These are phyloP conservation scores for Fraxinus albicans DNA, from an alignment of 305 asterid genomes.

Conservation along the genomic window DNA sequence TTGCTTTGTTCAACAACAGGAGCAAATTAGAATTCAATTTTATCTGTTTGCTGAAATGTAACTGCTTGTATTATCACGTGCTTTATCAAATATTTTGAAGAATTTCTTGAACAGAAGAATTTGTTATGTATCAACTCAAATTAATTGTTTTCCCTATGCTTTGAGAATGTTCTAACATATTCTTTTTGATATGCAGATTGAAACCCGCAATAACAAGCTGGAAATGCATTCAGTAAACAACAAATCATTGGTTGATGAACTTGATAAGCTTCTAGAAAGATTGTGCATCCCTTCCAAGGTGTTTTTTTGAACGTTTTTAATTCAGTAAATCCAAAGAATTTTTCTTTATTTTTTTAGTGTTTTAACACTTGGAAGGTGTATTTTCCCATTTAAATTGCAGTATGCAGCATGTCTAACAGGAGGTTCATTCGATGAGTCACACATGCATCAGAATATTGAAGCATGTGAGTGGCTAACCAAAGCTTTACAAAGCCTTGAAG, in stretches of 20 bases:
- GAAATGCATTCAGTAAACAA: slow-evolving; percentile 98
- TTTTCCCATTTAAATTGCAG: slow-evolving; percentile 45
- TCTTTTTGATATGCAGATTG: slow-evolving; percentile 65
- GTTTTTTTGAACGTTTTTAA: slow-evolving; percentile 4
- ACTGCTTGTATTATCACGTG: neutral
- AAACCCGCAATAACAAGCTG: slow-evolving; percentile 91
- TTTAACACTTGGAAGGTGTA: neutral
- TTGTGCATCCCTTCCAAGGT: slow-evolving; percentile 90
- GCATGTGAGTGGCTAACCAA: slow-evolving; percentile 96
- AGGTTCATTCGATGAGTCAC: slow-evolving; percentile 92
- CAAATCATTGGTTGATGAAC: slow-evolving; percentile 80
- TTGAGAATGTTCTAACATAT: slow-evolving; percentile 26
- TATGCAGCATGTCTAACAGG: slow-evolving; percentile 73
- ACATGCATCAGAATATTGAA: slow-evolving; percentile 90
- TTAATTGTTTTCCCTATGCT: slow-evolving; percentile 18
- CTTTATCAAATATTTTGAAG: slow-evolving; percentile 10
- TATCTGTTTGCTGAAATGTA: neutral
- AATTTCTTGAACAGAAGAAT: neutral
- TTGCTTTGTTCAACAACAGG: neutral
- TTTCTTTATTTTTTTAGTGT: neutral
- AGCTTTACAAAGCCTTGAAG: slow-evolving; percentile 72
- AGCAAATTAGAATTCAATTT: neutral
- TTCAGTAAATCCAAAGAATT: slow-evolving; percentile 9
- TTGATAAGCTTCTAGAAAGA: slow-evolving; percentile 91
- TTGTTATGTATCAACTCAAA: neutral